Base-by-base conservation (phyloP, 2,329 filamentous ascomycete genomes). In the Clonostachys rhizophaga region DNA sequence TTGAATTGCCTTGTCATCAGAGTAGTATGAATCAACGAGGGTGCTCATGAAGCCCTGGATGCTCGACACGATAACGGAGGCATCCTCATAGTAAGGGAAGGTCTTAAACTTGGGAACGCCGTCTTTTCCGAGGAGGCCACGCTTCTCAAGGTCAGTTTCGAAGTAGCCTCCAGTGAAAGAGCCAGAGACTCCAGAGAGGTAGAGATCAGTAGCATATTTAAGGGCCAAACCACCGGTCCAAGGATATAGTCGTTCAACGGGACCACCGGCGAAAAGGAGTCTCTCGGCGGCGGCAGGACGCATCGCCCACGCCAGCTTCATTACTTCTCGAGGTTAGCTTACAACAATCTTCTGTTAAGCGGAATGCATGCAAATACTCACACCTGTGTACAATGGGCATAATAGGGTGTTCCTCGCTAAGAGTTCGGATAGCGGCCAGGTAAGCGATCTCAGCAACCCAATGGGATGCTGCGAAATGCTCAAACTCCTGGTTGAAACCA, bases 81-180 rank as follows among this genome's bases (percentile, higher is more conserved):
- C 69, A 49, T 76, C 71, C 18, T 75, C 64, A 51, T 67, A 66
- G 54, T 70, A 75, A 0, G 72, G 72, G 48, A 74, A 72, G 42
- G 57, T 49, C 44, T 65, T 65, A 14, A 75, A 56, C 2, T 55
- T 50, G 2, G 69, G 69, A 5, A 68, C 67, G 13, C 52, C 48
- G 9, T 50, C 48, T 36, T 49, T 53, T 50, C 69, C 56, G 46
- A 75, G 60, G 2, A 77, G 61, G 2, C 72, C 73, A 5, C 71
- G 63, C 6, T 49, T 50, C 33, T 57, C 45, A 12, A 76, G 60
- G 35, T 71, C 61, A 1, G 50, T 58, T 14, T 59, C 41, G 45
- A 75, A 63, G 50, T 74, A 73, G 50, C 68, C 24, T 30, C 24
- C 24, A 30, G 24, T 67, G 16, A 55, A 47, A 49, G 63, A 60